Percentiles rank a stretch among this genome's conserved stretches.
Evolutionary conservation across 768 basidiomycete species (phyloP).

Genomic region (Boletus rubescentipes): DNA sequence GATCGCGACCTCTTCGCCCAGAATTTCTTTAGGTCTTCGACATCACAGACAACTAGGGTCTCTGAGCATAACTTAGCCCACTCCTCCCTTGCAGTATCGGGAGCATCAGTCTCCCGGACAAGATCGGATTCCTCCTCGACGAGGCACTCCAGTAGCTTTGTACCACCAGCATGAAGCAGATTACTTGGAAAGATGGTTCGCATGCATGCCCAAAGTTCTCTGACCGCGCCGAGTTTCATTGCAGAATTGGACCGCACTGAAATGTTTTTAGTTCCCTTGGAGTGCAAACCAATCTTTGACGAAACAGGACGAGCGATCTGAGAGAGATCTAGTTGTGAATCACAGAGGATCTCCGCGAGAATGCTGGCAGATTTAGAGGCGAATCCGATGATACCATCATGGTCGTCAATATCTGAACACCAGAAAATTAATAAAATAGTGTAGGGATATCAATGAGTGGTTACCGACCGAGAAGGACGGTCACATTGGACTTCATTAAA

Average conservation of each 20-base stretch:
- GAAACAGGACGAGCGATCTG: conserved; percentile 23
- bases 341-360: conserved; percentile 49
- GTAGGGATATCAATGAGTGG: conserved; percentile 3
- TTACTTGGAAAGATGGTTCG: conserved; percentile 42
- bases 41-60: conserved; percentile 46
- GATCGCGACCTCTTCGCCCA: conserved; percentile 39
- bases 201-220: conserved; percentile 56
- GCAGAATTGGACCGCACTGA: conserved; percentile 38
- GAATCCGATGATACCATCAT: conserved; percentile 39
- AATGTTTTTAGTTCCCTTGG: conserved; percentile 2
- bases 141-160: conserved; percentile 48
- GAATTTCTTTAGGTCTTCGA: conserved; percentile 49
- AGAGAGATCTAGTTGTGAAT: conserved; percentile 44
- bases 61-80: conserved; percentile 67
- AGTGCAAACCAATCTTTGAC: conserved; percentile 5
- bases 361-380: conserved; percentile 41
- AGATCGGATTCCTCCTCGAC: conserved; percentile 47
- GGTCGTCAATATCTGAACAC: conserved; percentile 44
- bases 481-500: conserved; percentile 50
- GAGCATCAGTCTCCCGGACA: conserved; percentile 41
- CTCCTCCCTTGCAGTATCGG: conserved; percentile 45
- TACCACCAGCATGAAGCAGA: conserved; percentile 43
- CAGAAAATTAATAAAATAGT: conserved; percentile 5
- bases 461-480: conserved; percentile 53
- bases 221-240: conserved; percentile 57